Conservation (phyloP, 176 grass and related monocot genomes). For the Aegilops bicornis region DNA sequence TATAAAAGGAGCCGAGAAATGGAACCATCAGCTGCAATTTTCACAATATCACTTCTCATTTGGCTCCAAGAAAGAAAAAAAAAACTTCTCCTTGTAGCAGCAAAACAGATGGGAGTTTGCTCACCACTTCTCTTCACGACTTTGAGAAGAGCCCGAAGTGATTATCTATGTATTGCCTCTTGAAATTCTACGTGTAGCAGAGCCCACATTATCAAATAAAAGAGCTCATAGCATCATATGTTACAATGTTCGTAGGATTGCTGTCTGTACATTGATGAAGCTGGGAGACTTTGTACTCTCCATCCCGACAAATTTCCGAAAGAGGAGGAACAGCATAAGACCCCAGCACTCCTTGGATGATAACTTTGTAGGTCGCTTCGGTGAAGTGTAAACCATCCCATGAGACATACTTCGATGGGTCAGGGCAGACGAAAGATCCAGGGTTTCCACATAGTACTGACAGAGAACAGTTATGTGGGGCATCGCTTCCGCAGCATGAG, state of each 20-base stretch:
- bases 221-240: slow-evolving; percentile 45
- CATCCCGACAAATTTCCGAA: slow-evolving; percentile 59
- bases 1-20: not conserved
- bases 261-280: slow-evolving; percentile 72
- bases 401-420: slow-evolving; percentile 76
- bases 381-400: slow-evolving; percentile 93
- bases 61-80: not conserved
- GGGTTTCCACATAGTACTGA: slow-evolving; percentile 66
- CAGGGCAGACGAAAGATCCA: slow-evolving; percentile 53
- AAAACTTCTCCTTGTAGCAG: not conserved
- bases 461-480: slow-evolving; percentile 62
- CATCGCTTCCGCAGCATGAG: slow-evolving; percentile 72
- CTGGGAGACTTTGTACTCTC: slow-evolving; percentile 42
- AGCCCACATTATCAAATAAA: slow-evolving; percentile 50
- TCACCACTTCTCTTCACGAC: slow-evolving; percentile 10
- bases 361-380: slow-evolving; percentile 66
- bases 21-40: not conserved
- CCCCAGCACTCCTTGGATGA: slow-evolving; percentile 73
- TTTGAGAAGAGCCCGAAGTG: slow-evolving; percentile 37
- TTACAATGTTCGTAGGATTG: slow-evolving; percentile 43
- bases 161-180: slow-evolving; percentile 19
- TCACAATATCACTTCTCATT: not conserved
- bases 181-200: slow-evolving; percentile 30
- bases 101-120: not conserved
- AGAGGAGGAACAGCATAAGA: slow-evolving; percentile 67